phyloP scores from a whole-genome alignment of 2,329 filamentous ascomycete genomes.

The Albophoma yamanashiensis region DNA sequence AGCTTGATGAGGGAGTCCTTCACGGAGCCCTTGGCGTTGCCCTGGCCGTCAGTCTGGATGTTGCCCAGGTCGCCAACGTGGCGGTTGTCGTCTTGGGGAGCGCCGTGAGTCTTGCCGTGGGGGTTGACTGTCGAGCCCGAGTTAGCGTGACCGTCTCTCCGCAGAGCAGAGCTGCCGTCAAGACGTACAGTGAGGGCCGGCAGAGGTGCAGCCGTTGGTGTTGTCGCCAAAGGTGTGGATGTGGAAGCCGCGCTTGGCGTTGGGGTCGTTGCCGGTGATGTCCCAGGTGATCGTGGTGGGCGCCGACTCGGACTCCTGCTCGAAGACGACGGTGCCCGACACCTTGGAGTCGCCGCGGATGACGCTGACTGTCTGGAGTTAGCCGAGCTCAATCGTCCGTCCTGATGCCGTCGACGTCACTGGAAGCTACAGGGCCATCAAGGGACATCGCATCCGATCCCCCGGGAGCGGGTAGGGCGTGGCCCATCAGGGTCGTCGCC shows the following conservation, averaged over 20 bases:
- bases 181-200: slow-evolving; percentile 86
- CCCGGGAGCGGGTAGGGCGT: slow-evolving; percentile 3
- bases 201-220: slow-evolving; percentile 99
- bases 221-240: slow-evolving; percentile 99
- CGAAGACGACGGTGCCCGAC: slow-evolving; percentile 87
- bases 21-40: slow-evolving; percentile 74
- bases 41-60: slow-evolving; percentile 88
- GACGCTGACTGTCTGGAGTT: slow-evolving; percentile 64
- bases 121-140: slow-evolving; percentile 69
- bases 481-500: slow-evolving; percentile 37
- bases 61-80: slow-evolving; percentile 98
- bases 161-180: neutral
- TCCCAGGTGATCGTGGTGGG: slow-evolving; percentile 86
- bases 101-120: slow-evolving; percentile 82
- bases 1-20: slow-evolving; percentile 83
- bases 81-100: slow-evolving; percentile 69
- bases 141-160: slow-evolving; percentile 4
- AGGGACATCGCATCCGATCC: slow-evolving; percentile 14
- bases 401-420: neutral
- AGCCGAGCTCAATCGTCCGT: neutral
- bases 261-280: slow-evolving; percentile 84
- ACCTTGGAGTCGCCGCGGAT: slow-evolving; percentile 97
- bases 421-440: slow-evolving; percentile 14
- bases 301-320: slow-evolving; percentile 73
- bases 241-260: slow-evolving; percentile 96